Evolutionary conservation across 345 rosid species (phyloP).

Genomic region (Euphorbia peplus): DNA sequence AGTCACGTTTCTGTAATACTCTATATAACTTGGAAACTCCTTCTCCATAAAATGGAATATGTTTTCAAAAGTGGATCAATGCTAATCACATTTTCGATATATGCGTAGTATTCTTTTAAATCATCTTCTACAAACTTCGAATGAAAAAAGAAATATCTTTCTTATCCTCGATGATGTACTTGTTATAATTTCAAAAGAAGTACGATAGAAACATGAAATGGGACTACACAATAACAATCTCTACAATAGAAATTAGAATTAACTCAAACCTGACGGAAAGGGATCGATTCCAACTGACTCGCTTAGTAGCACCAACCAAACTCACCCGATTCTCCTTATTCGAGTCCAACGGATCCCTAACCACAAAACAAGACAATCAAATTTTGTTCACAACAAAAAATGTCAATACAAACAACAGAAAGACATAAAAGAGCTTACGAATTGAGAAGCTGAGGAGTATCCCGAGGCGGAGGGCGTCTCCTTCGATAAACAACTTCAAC

Average conservation of each 20-base stretch:
- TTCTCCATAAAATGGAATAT: too few relatives aligned
- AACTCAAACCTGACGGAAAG: slow-evolving; percentile 74
- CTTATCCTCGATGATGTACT: too few relatives aligned
- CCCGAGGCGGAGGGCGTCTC: slow-evolving; percentile 40
- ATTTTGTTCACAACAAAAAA: background rate
- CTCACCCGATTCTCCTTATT: slow-evolving; percentile 41
- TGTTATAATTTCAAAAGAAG: too few relatives aligned
- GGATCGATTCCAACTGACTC: slow-evolving; percentile 86
- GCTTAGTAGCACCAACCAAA: slow-evolving; percentile 45
- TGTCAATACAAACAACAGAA: background rate
- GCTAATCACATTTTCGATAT: too few relatives aligned
- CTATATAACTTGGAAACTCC: too few relatives aligned
- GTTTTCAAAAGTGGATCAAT: too few relatives aligned
- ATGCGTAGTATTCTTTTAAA: too few relatives aligned
- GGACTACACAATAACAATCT: background rate
- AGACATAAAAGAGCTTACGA: slow-evolving; percentile 27
- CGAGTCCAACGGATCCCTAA: slow-evolving; percentile 26
- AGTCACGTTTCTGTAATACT: too few relatives aligned
- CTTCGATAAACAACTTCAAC: slow-evolving; percentile 52
- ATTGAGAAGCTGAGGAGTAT: slow-evolving; percentile 18
- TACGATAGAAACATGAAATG: background rate
- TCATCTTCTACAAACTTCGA: too few relatives aligned
- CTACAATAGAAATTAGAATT: background rate
- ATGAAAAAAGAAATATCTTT: too few relatives aligned
- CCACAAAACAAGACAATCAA: background rate